These are phyloP conservation scores for Peziza echinospora DNA, from an alignment of 495 filamentous ascomycete genomes.

Conservation along the genomic window DNA sequence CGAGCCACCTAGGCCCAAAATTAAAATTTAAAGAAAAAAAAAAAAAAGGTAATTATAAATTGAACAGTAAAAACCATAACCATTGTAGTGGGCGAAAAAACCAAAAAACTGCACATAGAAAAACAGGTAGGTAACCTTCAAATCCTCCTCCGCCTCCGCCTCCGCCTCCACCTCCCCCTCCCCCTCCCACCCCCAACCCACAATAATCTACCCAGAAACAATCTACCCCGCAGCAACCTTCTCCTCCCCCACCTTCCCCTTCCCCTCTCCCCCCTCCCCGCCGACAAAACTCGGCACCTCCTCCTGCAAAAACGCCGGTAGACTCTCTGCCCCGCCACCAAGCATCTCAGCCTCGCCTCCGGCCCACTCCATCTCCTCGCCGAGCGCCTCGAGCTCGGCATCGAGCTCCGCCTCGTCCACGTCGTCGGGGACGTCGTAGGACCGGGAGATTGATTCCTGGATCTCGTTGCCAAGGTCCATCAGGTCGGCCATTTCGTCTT, in stretches of 20 bases:
- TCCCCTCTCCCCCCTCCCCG: background rate
- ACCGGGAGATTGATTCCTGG: slow-evolving; percentile 78
- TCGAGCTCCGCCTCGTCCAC: slow-evolving; percentile 96
- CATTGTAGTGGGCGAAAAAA: too few species aligned
- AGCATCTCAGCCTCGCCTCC: slow-evolving; percentile 29
- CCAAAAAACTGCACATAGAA: too few species aligned
- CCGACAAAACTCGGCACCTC: slow-evolving; percentile 69
- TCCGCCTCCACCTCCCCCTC: too few species aligned
- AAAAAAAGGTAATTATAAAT: too few species aligned
- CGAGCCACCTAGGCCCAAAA: too few species aligned
- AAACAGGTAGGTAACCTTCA: too few species aligned
- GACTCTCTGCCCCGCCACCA: slow-evolving; percentile 35
- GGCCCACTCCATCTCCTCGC: slow-evolving; percentile 67
- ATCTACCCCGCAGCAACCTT: background rate
- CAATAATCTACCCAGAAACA: too few species aligned
- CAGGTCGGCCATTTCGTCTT: slow-evolving; percentile 97
- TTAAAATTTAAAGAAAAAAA: too few species aligned
- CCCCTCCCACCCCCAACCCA: too few species aligned
- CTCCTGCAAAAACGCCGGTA: slow-evolving; percentile 77
- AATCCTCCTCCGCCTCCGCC: too few species aligned
- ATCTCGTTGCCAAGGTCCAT: slow-evolving; percentile 98
- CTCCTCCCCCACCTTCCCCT: slow-evolving; percentile 16
- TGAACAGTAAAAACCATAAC: too few species aligned
- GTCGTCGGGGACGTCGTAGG: slow-evolving; percentile 92
- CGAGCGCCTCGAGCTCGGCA: slow-evolving; percentile 84